These are phyloP conservation scores for Pachysolen tannophilus DNA, from an alignment of 805 yeast species.

Conservation along the genomic window DNA sequence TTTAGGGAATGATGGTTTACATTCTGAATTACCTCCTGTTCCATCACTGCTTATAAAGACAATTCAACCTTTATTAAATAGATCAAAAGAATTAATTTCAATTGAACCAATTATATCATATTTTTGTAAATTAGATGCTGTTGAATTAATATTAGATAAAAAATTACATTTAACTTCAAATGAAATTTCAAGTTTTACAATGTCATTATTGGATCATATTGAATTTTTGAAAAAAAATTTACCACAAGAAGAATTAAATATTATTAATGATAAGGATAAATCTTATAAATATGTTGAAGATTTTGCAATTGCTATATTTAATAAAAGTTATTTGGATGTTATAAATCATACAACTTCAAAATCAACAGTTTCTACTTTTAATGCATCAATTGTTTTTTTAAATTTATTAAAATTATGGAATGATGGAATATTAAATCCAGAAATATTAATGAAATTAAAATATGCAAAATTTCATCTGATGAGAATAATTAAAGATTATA, in stretches of 20 bases:
- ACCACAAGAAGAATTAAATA: slow-evolving; percentile 30
- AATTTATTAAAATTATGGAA: slow-evolving; percentile 40
- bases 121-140: slow-evolving; percentile 64
- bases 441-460: slow-evolving; percentile 32
- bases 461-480: slow-evolving; percentile 59
- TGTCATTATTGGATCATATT: slow-evolving; percentile 58
- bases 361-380: slow-evolving; percentile 41
- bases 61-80: slow-evolving; percentile 38
- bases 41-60: slow-evolving; percentile 26
- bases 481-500: slow-evolving; percentile 42
- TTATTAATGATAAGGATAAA: slow-evolving; percentile 50
- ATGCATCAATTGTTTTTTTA: slow-evolving; percentile 48
- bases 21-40: slow-evolving; percentile 6
- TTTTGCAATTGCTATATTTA: slow-evolving; percentile 54
- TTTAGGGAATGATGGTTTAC: neutral
- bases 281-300: slow-evolving; percentile 46
- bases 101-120: slow-evolving; percentile 66
- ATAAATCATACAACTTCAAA: slow-evolving; percentile 32
- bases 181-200: slow-evolving; percentile 52
- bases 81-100: slow-evolving; percentile 48
- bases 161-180: slow-evolving; percentile 49
- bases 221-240: slow-evolving; percentile 44
- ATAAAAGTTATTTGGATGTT: slow-evolving; percentile 41
- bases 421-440: slow-evolving; percentile 18
- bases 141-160: slow-evolving; percentile 58